Percentiles rank a stretch among this genome's conserved stretches.
Conservation (phyloP, 495 filamentous ascomycete genomes). For the Aspergillus saccharolyticus region DNA sequence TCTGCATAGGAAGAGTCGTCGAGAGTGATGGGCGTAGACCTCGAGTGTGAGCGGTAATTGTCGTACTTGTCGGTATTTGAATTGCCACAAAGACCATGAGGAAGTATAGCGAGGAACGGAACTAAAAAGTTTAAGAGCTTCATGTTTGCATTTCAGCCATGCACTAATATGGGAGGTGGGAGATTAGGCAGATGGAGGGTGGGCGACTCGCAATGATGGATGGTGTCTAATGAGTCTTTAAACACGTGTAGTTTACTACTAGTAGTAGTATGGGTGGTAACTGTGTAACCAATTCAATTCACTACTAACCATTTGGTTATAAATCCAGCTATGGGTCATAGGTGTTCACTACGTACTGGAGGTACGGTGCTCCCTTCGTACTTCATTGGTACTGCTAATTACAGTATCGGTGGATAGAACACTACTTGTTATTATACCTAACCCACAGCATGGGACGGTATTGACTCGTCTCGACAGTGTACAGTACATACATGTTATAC, state of each 20-base stretch:
- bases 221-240: slow-evolving; percentile 7
- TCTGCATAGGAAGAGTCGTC: slow-evolving; percentile 68
- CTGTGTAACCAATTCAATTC: too few relatives aligned
- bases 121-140: slow-evolving; percentile 50
- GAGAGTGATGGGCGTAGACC: slow-evolving; percentile 66
- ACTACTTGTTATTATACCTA: too few relatives aligned
- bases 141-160: slow-evolving; percentile 36
- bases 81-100: slow-evolving; percentile 32
- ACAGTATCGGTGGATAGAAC: too few relatives aligned
- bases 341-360: slow-evolving; percentile 1
- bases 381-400: not conserved
- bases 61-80: slow-evolving; percentile 50
- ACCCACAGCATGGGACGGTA: too few relatives aligned
- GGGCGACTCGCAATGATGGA: slow-evolving; percentile 7
- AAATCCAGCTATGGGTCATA: not conserved
- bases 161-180: not conserved
- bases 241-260: not conserved
- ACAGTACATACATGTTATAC: too few relatives aligned
- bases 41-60: slow-evolving; percentile 61
- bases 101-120: slow-evolving; percentile 48
- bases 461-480: too few relatives aligned
- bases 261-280: too few relatives aligned
- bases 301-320: too few relatives aligned
- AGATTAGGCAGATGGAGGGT: not conserved
- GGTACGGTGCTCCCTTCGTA: not conserved